These are phyloP conservation scores for Croton setiger DNA, from an alignment of 441 rosid genomes.

Conservation along the genomic window DNA sequence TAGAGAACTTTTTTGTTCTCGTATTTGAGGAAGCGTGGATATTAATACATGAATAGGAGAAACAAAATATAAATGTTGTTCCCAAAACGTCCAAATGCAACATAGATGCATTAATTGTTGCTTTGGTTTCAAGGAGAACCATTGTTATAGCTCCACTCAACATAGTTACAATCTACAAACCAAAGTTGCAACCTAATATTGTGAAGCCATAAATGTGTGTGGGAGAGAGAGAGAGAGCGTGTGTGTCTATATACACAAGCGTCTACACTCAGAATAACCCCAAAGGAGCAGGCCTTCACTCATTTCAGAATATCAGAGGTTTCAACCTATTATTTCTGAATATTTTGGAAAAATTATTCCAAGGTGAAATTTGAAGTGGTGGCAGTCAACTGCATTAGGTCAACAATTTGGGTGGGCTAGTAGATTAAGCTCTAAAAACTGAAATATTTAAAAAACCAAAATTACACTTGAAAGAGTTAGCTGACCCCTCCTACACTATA, in stretches of 20 bases:
- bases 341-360: too few relatives aligned
- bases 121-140: constrained; percentile 79
- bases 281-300: background rate
- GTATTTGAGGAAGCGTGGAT: background rate
- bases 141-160: background rate
- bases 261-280: background rate
- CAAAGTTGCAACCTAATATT: background rate
- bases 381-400: too few relatives aligned
- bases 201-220: background rate
- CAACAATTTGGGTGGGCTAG: too few relatives aligned
- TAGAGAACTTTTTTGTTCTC: background rate
- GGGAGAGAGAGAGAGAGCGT: background rate
- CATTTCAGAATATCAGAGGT: too few relatives aligned
- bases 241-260: background rate
- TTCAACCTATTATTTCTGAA: too few relatives aligned
- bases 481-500: too few relatives aligned
- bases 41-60: background rate
- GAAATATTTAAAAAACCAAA: too few relatives aligned
- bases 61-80: background rate
- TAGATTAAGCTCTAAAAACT: too few relatives aligned
- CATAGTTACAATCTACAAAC: background rate
- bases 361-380: too few relatives aligned
- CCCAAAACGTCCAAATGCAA: constrained; percentile 64
- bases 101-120: constrained; percentile 24
- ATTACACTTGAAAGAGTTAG: too few relatives aligned